Base-by-base conservation (phyloP, 306 rosid genomes). In the Dalbergia cochinchinensis region DNA sequence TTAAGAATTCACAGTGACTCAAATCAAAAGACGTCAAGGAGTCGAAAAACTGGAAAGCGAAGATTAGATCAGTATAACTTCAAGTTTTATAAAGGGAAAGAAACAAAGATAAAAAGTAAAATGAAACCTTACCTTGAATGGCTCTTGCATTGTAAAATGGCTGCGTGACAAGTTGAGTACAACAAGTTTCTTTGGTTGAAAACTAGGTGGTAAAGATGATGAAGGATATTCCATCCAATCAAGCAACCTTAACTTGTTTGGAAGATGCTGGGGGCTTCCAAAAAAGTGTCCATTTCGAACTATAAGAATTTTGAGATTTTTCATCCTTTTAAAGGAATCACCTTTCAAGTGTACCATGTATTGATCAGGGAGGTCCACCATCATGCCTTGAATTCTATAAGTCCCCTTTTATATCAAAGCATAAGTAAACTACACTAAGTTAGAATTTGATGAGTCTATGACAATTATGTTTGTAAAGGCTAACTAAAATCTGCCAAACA, bases 141-240 rank as follows among this genome's bases (percentile, higher is more conserved):
- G 88, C 35, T 74, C 82, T 48, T 71, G 76, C 77, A 80, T 34
- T 5, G 76, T 41, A 15, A 74, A 45, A 19, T 7, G 66, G 45
- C 85, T 81, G 13, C 26, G 41, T 16, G 84, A 70, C 65, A 80
- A 64, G 59, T 73, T 80, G 31, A 80, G 79, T 11, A 44, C 50
- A 35, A 71, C 88, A 41, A 85, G 77, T 64, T 85, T 85, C 76
- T 12, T 81, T 15, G 85, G 85, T 12, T 48, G 79, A 76, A 85
- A 85, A 18, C 77, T 50, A 5, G 85, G 48, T 58, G 85, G 88
- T 8, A 85, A 85, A 14, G 88, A 81, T 39, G 83, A 45, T 58
- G 85, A 85, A 20, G 89, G 85, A 74, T 80, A 86, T 44, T 73
- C 62, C 78, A 61, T 77, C 85, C 89, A 86, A 19, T 86, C 89